Evolutionary conservation across 345 rosid genomes (phyloP), one percentile per base, ranked within the genome.

Genomic region (Syzygium aqueum): DNA sequence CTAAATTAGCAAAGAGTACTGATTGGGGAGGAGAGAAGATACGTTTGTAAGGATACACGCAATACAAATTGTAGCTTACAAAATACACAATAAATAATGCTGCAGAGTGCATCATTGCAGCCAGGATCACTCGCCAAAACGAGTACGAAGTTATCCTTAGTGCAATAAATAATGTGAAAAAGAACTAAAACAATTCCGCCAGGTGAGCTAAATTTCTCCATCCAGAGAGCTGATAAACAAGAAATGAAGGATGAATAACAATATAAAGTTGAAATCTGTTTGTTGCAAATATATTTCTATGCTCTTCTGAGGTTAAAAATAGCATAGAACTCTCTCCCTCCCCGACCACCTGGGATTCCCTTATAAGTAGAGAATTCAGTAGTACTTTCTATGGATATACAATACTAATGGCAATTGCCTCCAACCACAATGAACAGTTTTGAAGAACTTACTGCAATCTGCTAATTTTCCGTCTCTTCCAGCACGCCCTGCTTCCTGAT

Each of bases 401-500:
- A 65, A 43, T 40, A 37, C 33, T 51, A 77, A 86, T 10, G 40
- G 61, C n/a, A 85, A 28, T 59, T 40, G 52, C 28, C 33, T 78
- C 54, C 40, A 86, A 12, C 46, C 51, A 84, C 50, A 51, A 67
- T 28, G 54, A 85, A 61, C 85, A 23, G 30, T 85, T 88, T 22
- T 37, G 11, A 84, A 30, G 53, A 88, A 84, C 98, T 92, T 89
- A 96, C 99, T 90, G 85, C 99, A 97, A 85, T 96, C 96, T 63
- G 99, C 95, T 87, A 92, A 89, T 89, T 95, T 92, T 49, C 98
- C 98, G 90, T 97, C 99, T 89, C 99, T 94, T 93, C 99, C 98
- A 89, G 98, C 97, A 91, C 99, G 98, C 83, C 99, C 99, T 65
- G 98, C 97, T 94, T 97, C 99, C 94, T 97, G 99, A 93, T 97